These are phyloP conservation scores for Xerocomellus chrysenteron DNA, from an alignment of 768 basidiomycete species.

Conservation along the genomic window DNA sequence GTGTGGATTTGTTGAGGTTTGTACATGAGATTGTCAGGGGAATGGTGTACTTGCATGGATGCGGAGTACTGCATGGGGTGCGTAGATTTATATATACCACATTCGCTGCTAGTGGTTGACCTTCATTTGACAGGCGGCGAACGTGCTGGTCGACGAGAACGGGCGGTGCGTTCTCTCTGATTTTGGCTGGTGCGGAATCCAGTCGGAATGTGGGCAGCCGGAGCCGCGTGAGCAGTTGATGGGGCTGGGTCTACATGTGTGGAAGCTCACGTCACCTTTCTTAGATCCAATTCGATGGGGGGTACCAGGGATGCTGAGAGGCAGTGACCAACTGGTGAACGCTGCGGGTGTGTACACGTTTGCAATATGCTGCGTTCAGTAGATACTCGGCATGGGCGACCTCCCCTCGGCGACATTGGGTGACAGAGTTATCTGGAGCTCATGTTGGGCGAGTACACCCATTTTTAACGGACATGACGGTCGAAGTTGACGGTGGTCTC, in stretches of 20 bases:
- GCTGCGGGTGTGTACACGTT: slow-evolving; percentile 70
- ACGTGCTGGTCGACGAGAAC: slow-evolving; percentile 71
- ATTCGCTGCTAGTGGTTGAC: not conserved
- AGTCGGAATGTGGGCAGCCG: slow-evolving; percentile 59
- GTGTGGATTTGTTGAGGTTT: slow-evolving; percentile 50
- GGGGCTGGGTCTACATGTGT: not conserved
- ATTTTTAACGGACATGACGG: slow-evolving; percentile 1
- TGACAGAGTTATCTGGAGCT: slow-evolving; percentile 51
- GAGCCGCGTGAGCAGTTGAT: slow-evolving; percentile 39
- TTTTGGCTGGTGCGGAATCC: slow-evolving; percentile 82
- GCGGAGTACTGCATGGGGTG: slow-evolving; percentile 73
- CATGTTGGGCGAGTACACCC: slow-evolving; percentile 44
- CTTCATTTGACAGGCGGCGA: slow-evolving; percentile 50
- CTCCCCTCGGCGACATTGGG: slow-evolving; percentile 55
- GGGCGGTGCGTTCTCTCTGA: slow-evolving; percentile 73
- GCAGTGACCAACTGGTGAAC: slow-evolving; percentile 44
- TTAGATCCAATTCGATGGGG: slow-evolving; percentile 72
- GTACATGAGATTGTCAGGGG: slow-evolving; percentile 76
- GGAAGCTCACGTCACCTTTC: not conserved
- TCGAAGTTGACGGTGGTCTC: slow-evolving; percentile 18
- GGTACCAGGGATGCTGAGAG: slow-evolving; percentile 64
- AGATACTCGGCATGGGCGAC: slow-evolving; percentile 60
- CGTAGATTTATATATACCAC: slow-evolving; percentile 10
- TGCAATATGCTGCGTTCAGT: slow-evolving; percentile 62
- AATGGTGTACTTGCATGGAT: slow-evolving; percentile 75